phyloP scores from a whole-genome alignment of 1,284 basidiomycete species.

The Leccinum fuscescens region DNA sequence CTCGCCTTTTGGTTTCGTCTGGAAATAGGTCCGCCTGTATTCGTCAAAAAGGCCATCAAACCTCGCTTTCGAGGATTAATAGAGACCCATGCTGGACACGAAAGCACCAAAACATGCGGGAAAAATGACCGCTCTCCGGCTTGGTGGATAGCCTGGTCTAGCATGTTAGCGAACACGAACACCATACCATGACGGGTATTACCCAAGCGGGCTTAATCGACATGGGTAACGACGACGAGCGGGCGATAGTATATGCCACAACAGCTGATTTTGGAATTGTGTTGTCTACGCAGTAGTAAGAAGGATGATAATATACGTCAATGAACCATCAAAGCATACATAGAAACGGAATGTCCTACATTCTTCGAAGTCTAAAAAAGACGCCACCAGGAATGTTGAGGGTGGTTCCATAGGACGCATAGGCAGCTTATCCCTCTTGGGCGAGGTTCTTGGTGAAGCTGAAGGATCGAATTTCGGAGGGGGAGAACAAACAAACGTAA shows the following conservation, averaged over 20 bases:
- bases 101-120: conserved; percentile 42
- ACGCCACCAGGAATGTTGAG: conserved; percentile 48
- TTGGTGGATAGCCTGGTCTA: conserved; percentile 32
- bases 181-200: conserved; percentile 4
- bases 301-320: conserved; percentile 1
- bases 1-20: conserved; percentile 35
- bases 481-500: conserved; percentile 48
- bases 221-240: conserved; percentile 19
- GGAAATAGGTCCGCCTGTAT: conserved; percentile 41
- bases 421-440: conserved; percentile 32
- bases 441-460: conserved; percentile 30
- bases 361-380: conserved; percentile 57
- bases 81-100: conserved; percentile 32
- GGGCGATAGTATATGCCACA: conserved; percentile 39
- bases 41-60: conserved; percentile 44
- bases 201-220: conserved; percentile 35
- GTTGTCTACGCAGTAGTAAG: conserved; percentile 37
- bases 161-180: conserved; percentile 11
- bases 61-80: conserved; percentile 22
- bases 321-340: not conserved
- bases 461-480: conserved; percentile 27
- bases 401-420: conserved; percentile 29
- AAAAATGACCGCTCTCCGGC: conserved; percentile 42
- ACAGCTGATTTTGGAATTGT: conserved; percentile 50
- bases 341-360: conserved; percentile 42